Base-by-base conservation (phyloP, 768 basidiomycete species). In the Trametes meyenii region DNA sequence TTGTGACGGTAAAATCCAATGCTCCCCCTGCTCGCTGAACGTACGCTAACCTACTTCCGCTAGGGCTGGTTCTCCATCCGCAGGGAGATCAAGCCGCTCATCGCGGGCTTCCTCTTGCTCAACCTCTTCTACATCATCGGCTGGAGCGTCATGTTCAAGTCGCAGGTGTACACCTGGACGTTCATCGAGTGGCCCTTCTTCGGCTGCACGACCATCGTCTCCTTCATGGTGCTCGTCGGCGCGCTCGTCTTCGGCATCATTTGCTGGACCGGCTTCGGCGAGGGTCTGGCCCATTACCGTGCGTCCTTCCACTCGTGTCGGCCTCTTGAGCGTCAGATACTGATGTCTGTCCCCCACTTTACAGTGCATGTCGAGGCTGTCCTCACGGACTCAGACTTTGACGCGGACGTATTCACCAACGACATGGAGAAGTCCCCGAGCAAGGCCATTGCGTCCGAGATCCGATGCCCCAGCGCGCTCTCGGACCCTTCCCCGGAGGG, bases 231-330 rank as follows among this genome's bases (percentile, higher is more conserved):
- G 11, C 62, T 74, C 29, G 14, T 72, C 45, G 73, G 76, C 19
- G 81, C 77, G 50, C 72, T 78, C 42, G 68, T 78, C 29, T 74
- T 86, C 14, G 83, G 80, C 8, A 64, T 79, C 53, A 69, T 83
- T 24, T 86, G 83, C 66, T 74, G 80, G 63, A 62, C 76, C 17
- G 81, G 84, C 65, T 87, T 86, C 65, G 81, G 75, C 50, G 77
- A 81, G 60, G 86, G 86, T 0, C 75, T 86, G 13, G 76, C 77
- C 0, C 74, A 86, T 56, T 87, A 85, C 66, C 70, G 85, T 87
- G 65, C 62, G 84, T 76, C 5, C 33, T 26, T 10, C 19, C 8
- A 21, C 45, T 8, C 36, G n/a, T 29, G 13, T 16, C 24, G 10
- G 7, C 13, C 42, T 38, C 16, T 23, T 17, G 8, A 24, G 38